Percentiles rank a stretch among this genome's conserved stretches.
Evolutionary conservation across 345 rosid species (phyloP).

Genomic region (Eucalyptus fibrosa): DNA sequence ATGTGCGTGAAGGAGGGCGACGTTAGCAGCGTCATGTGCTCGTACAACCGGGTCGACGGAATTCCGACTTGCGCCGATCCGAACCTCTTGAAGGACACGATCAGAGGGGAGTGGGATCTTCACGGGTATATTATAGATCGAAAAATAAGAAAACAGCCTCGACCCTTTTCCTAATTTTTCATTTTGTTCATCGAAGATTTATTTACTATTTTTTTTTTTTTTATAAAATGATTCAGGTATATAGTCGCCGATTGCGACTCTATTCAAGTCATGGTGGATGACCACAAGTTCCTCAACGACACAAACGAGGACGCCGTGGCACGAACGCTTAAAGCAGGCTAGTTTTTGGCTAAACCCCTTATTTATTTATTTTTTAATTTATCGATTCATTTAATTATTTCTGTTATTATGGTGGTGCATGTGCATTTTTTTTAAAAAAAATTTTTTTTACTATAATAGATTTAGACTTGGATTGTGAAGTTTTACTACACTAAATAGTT

Average conservation of each 20-base stretch:
- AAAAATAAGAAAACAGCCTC: background rate
- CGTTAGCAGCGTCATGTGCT: conserved; percentile 39
- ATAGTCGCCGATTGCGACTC: conserved; percentile 55
- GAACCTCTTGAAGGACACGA: conserved; percentile 10
- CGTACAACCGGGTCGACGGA: conserved; percentile 29
- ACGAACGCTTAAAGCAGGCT: conserved; percentile 40
- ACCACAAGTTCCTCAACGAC: conserved; percentile 25
- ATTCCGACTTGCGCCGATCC: conserved; percentile 37
- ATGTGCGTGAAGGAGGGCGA: conserved; percentile 39
- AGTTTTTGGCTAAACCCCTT: background rate
- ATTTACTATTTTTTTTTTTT: no score
- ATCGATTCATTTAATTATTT: no score
- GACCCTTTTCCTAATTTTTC: background rate
- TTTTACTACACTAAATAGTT: background rate
- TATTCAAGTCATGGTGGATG: conserved; percentile 27
- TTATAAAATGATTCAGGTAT: conserved; percentile 6
- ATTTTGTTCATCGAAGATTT: background rate
- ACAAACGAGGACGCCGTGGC: conserved; percentile 49
- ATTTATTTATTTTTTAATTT: background rate
- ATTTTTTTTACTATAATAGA: no score
- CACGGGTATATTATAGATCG: conserved; percentile 17
- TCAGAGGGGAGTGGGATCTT: conserved; percentile 40
- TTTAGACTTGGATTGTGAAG: no score
- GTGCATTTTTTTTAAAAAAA: no score
- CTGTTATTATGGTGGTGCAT: no score